Evolutionary conservation across 352 stramenopile genomes (phyloP).

Genomic region (Chrysophaeum taylorii): DNA sequence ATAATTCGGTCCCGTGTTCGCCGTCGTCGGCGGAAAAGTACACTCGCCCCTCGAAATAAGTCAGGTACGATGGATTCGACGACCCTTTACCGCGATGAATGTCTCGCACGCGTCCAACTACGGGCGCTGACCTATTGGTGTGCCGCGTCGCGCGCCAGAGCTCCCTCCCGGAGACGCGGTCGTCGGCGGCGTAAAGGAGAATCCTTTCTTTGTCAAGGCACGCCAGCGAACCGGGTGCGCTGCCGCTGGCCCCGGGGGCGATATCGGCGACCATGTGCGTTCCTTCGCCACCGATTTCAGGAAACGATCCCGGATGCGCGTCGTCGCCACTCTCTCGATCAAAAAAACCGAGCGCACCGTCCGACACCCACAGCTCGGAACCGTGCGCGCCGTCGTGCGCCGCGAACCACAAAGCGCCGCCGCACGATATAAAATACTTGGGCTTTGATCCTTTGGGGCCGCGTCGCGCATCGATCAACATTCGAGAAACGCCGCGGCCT

Average conservation of each 20-base stretch:
- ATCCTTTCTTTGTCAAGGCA: slow-evolving; percentile 26
- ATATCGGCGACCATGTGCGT: slow-evolving; percentile 18
- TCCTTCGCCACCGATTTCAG: neutral
- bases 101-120: slow-evolving; percentile 46
- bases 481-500: slow-evolving; percentile 15
- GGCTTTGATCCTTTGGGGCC: slow-evolving; percentile 49
- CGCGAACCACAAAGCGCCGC: slow-evolving; percentile 31
- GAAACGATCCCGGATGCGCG: neutral
- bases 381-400: slow-evolving; percentile 29
- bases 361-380: slow-evolving; percentile 23
- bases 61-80: slow-evolving; percentile 49
- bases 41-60: slow-evolving; percentile 32
- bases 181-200: slow-evolving; percentile 43
- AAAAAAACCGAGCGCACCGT: slow-evolving; percentile 12
- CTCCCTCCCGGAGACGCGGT: slow-evolving; percentile 37
- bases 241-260: neutral
- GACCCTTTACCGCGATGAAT: slow-evolving; percentile 37
- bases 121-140: slow-evolving; percentile 37
- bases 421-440: slow-evolving; percentile 40
- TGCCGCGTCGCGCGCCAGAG: slow-evolving; percentile 40
- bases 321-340: neutral
- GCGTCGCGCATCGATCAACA: slow-evolving; percentile 53
- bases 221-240: neutral
- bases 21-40: slow-evolving; percentile 72
- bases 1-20: slow-evolving; percentile 61